Percentiles rank a stretch among this genome's conserved stretches.
Conservation (phyloP, 2,329 filamentous ascomycete species). For the Pseudopyricularia cyperi region DNA sequence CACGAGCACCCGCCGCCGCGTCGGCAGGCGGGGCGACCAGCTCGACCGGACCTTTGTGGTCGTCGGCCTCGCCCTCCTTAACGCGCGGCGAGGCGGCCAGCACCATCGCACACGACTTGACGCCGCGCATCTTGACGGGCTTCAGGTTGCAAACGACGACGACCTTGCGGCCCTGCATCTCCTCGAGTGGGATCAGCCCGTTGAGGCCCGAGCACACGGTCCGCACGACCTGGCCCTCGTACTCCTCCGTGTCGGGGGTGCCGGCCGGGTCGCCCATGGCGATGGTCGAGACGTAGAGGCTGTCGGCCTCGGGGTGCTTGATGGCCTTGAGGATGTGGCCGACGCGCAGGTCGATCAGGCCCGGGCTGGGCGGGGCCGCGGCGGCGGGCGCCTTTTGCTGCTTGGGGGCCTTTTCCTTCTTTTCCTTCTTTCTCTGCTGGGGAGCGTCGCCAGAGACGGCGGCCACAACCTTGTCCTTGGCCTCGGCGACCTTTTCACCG, state of each 20-base stretch:
- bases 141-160: slow-evolving; percentile 96
- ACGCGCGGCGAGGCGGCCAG: slow-evolving; percentile 80
- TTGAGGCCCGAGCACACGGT: slow-evolving; percentile 97
- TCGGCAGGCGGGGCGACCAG: slow-evolving; percentile 73
- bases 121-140: slow-evolving; percentile 95
- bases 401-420: slow-evolving; percentile 81
- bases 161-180: slow-evolving; percentile 95
- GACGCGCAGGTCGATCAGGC: slow-evolving; percentile 86
- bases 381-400: slow-evolving; percentile 55
- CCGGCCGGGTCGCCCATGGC: slow-evolving; percentile 81
- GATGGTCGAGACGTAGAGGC: slow-evolving; percentile 88
- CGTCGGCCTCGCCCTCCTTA: slow-evolving; percentile 68
- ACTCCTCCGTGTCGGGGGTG: slow-evolving; percentile 78
- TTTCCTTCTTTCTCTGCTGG: slow-evolving; percentile 81
- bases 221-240: slow-evolving; percentile 80
- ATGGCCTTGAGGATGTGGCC: slow-evolving; percentile 95
- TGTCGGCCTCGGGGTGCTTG: slow-evolving; percentile 94
- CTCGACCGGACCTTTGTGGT: slow-evolving; percentile 85
- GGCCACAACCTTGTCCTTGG: slow-evolving; percentile 34
- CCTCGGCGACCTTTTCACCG: slow-evolving; percentile 32
- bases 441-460: slow-evolving; percentile 20
- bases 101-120: slow-evolving; percentile 74
- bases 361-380: slow-evolving; percentile 68
- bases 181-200: slow-evolving; percentile 78
- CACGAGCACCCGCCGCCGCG: slow-evolving; percentile 69